phyloP scores from a whole-genome alignment of 192 early-diverging fungal genomes.

The Pilobolus umbonatus region DNA sequence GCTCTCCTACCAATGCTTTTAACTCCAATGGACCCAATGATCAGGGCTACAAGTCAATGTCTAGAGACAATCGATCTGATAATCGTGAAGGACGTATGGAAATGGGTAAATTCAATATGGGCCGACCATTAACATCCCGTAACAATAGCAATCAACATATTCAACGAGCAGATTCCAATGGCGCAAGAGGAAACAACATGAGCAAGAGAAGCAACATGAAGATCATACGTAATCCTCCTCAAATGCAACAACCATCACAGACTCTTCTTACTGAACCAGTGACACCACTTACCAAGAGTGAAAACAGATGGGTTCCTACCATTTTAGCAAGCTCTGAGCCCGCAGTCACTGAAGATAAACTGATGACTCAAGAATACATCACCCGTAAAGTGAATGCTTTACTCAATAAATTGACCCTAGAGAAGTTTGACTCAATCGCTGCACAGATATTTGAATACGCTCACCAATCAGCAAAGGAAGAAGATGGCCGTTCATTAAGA shows the following conservation, averaged over 20 bases:
- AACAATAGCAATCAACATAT: conserved; percentile 23
- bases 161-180: conserved; percentile 23
- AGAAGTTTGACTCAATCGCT: conserved; percentile 88
- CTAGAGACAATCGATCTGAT: too few species aligned
- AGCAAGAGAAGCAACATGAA: conserved; percentile 37
- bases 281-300: conserved; percentile 73
- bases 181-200: conserved; percentile 41
- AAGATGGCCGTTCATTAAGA: conserved; percentile 68
- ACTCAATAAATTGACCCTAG: conserved; percentile 95
- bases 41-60: conserved; percentile 28
- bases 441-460: conserved; percentile 79
- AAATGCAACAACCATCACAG: conserved; percentile 33
- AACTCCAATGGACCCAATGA: conserved; percentile 4
- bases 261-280: conserved; percentile 57
- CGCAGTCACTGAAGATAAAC: conserved; percentile 20
- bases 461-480: conserved; percentile 63
- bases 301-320: conserved; percentile 77
- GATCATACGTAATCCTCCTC: conserved; percentile 33
- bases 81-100: conserved; percentile 21
- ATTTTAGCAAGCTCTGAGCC: conserved; percentile 20
- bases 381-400: conserved; percentile 81
- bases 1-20: conserved; percentile 14
- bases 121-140: conserved; percentile 40
- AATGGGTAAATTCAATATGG: conserved; percentile 38
- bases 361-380: conserved; percentile 49